Base-by-base conservation (phyloP, 345 rosid species). In the Geranium brycei region DNA sequence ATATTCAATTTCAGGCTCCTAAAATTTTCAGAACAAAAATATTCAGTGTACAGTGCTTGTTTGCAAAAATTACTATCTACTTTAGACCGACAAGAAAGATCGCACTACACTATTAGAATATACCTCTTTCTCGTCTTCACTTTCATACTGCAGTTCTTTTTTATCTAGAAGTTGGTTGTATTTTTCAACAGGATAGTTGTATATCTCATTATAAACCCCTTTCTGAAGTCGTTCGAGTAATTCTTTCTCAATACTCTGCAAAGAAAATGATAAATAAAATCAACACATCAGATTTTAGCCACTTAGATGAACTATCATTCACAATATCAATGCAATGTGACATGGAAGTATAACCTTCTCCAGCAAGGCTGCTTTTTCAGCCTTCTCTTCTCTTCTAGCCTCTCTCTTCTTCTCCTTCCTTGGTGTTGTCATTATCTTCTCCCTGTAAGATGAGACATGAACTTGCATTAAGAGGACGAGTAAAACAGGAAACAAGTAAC, bases 181-280 rank as follows among this genome's bases (percentile, higher is more conserved):
- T 67, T 75, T 61, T 5, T 61, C 40, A 14, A 68, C 73, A 17
- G 91, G 87, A 64, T 77, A 80, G 69, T 93, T 93, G 73, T 81
- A 83, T 64, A 90, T 93, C 47, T 79, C 95, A 68, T 63, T 73
- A 69, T 87, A 86, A 60, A 88, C 81, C 57, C 95, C 95, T 68
- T 69, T 78, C 68, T 82, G 75, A 57, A 93, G 84, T 31, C 99
- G 91, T 63, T 84, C 82, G 40, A 88, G 61, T 86, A 93, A 78
- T 76, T 93, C 99, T 31, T 77, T 88, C 69, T 88, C 96, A 65
- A 90, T 90, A 60, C 77, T 76, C 99, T 93, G 88, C 72, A 72
- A 63, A 75, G 41, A 60, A 64, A 19, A 57, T 35, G 1, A 61
- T 66, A 58, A 64, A 6, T 12, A 18, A 55, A 15, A 64, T 18